Evolutionary conservation across 768 basidiomycete genomes (phyloP).

Genomic region (Panus rudis): DNA sequence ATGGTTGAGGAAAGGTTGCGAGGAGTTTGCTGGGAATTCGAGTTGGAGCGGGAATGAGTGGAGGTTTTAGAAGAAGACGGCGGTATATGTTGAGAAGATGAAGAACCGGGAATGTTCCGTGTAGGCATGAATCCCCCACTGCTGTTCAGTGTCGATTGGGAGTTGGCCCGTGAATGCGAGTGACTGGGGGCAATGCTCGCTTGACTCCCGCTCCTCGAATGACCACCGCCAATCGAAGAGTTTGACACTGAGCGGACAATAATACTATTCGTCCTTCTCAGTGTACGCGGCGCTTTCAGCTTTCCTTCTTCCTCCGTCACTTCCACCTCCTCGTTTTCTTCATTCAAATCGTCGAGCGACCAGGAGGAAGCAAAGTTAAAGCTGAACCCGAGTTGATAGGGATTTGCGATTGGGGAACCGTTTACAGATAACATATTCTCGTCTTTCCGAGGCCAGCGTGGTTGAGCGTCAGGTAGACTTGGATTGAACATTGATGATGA

Average conservation of each 20-base stretch:
- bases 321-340: conserved; percentile 19
- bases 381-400: conserved; percentile 57
- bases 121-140: background rate
- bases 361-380: conserved; percentile 46
- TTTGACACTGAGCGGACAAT: conserved; percentile 24
- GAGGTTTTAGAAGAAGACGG: background rate
- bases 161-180: conserved; percentile 38
- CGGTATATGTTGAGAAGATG: background rate
- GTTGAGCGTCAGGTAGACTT: conserved; percentile 17
- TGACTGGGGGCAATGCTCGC: conserved; percentile 35
- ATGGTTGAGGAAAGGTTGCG: conserved; percentile 8
- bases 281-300: conserved; percentile 10
- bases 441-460: conserved; percentile 64
- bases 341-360: no score
- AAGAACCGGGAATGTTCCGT: background rate
- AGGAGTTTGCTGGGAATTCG: conserved; percentile 8
- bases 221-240: conserved; percentile 17
- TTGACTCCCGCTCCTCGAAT: conserved; percentile 48
- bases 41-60: conserved; percentile 18
- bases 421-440: conserved; percentile 79
- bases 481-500: conserved; percentile 72
- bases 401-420: conserved; percentile 77
- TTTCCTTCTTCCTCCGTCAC: conserved; percentile 18
- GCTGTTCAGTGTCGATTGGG: conserved; percentile 25
- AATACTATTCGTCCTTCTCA: conserved; percentile 31